A percentile compares a stretch with the other conserved stretches of the same genome.
Conservation (phyloP, 345 rosid species). For the Gossypium ekmanianum region DNA sequence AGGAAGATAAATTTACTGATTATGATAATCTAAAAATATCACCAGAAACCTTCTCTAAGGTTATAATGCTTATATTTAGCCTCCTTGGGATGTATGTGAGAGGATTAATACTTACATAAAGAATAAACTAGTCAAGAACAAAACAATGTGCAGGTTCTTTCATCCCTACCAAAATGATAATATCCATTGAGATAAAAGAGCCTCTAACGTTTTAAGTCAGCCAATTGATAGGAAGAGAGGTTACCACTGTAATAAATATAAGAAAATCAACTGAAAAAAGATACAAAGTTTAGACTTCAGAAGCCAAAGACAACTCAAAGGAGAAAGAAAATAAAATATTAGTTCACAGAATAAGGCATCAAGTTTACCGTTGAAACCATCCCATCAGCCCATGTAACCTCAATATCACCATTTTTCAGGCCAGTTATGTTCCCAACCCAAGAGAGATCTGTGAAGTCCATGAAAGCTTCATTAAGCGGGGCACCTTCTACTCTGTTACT, state of each 20-base stretch:
- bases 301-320: not conserved
- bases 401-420: conserved; percentile 87
- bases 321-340: conserved; percentile 4
- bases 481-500: conserved; percentile 34
- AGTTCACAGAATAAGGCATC: conserved; percentile 1
- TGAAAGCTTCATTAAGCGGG: conserved; percentile 29
- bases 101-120: not conserved
- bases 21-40: not conserved
- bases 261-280: conserved; percentile 3
- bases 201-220: not conserved
- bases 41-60: not conserved
- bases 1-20: not conserved
- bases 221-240: not conserved
- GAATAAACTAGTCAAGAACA: not conserved
- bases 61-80: conserved; percentile 6
- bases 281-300: not conserved
- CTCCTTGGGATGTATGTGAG: not conserved
- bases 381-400: conserved; percentile 99
- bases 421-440: conserved; percentile 97
- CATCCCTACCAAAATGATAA: not conserved
- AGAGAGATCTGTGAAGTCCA: conserved; percentile 58
- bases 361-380: conserved; percentile 78
- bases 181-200: conserved; percentile 4
- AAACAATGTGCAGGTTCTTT: not conserved
- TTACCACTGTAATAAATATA: not conserved